Conservation (phyloP, 2,329 filamentous ascomycete species). For the Phialophora expanda region DNA sequence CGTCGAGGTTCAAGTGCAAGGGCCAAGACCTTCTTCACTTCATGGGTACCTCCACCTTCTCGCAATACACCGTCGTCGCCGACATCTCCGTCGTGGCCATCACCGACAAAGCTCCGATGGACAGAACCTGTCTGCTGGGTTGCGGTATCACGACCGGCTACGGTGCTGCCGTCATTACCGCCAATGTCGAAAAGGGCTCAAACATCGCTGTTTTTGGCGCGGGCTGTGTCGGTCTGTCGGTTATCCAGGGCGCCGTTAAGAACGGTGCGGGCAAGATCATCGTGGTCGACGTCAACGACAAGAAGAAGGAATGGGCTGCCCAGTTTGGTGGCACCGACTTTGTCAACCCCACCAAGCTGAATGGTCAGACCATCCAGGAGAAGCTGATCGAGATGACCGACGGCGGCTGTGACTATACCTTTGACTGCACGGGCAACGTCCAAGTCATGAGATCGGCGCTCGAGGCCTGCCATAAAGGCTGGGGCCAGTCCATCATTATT, state of each 20-base stretch:
- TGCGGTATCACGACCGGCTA: constrained; percentile 99
- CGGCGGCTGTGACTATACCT: constrained; percentile 97
- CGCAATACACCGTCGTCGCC: constrained; percentile 97
- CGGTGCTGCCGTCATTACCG: constrained; percentile 91
- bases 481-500: constrained; percentile 97
- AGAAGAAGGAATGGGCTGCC: constrained; percentile 87
- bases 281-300: constrained; percentile 79
- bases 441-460: constrained; percentile 93
- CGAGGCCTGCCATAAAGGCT: constrained; percentile 93
- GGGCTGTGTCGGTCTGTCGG: constrained; percentile 92
- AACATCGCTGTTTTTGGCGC: constrained; percentile 93
- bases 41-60: constrained; percentile 99
- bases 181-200: constrained; percentile 85
- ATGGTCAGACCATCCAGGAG: constrained; percentile 82
- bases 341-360: constrained; percentile 85
- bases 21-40: constrained; percentile 96
- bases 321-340: constrained; percentile 98
- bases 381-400: constrained; percentile 97
- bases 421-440: constrained; percentile 98
- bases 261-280: constrained; percentile 71
- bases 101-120: constrained; percentile 87
- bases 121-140: constrained; percentile 92
- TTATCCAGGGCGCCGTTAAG: constrained; percentile 89
- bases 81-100: constrained; percentile 98
- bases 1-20: constrained; percentile 90